Percentiles rank a stretch among this genome's conserved stretches.
Evolutionary conservation across 2,329 filamentous ascomycete species (phyloP).

Genomic region (Neopestalotiopsis sp.): DNA sequence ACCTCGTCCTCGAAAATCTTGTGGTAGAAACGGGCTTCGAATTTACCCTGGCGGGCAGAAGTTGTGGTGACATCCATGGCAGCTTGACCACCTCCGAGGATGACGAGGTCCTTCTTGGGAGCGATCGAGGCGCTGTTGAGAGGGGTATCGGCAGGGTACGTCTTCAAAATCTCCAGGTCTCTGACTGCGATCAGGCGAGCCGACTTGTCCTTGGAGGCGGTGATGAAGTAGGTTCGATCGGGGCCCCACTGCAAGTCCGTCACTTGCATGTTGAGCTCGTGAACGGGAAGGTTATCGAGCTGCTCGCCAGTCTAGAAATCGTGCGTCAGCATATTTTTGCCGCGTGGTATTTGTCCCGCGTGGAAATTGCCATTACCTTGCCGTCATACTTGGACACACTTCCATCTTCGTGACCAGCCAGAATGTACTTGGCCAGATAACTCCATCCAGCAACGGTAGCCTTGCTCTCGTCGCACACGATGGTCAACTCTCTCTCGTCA

Average conservation of each 20-base stretch:
- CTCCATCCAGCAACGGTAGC: slow-evolving; percentile 97
- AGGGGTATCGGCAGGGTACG: slow-evolving; percentile 88
- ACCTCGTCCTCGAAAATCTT: slow-evolving; percentile 99
- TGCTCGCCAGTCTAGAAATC: slow-evolving; percentile 73
- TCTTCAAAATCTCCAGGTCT: slow-evolving; percentile 92
- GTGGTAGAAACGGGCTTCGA: slow-evolving; percentile 99
- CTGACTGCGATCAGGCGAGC: slow-evolving; percentile 83
- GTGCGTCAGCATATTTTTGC: slow-evolving; percentile 23
- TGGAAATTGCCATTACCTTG: slow-evolving; percentile 65
- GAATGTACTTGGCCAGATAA: slow-evolving; percentile 93
- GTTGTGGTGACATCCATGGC: slow-evolving; percentile 99
- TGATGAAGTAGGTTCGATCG: slow-evolving; percentile 98
- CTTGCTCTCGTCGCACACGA: slow-evolving; percentile 95
- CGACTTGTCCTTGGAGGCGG: slow-evolving; percentile 96
- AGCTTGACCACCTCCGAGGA: slow-evolving; percentile 96
- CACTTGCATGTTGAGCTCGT: slow-evolving; percentile 83
- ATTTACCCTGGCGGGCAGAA: slow-evolving; percentile 93
- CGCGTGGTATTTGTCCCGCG: not conserved
- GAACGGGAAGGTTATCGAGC: slow-evolving; percentile 79
- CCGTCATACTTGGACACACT: slow-evolving; percentile 89
- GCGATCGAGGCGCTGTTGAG: slow-evolving; percentile 96
- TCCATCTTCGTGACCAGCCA: slow-evolving; percentile 96
- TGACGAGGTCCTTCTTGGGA: slow-evolving; percentile 95
- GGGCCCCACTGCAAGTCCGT: slow-evolving; percentile 94
- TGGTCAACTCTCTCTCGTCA: slow-evolving; percentile 82